These are phyloP conservation scores for Alternaria postmessia DNA, from an alignment of 2,329 filamentous ascomycete genomes.

Conservation along the genomic window DNA sequence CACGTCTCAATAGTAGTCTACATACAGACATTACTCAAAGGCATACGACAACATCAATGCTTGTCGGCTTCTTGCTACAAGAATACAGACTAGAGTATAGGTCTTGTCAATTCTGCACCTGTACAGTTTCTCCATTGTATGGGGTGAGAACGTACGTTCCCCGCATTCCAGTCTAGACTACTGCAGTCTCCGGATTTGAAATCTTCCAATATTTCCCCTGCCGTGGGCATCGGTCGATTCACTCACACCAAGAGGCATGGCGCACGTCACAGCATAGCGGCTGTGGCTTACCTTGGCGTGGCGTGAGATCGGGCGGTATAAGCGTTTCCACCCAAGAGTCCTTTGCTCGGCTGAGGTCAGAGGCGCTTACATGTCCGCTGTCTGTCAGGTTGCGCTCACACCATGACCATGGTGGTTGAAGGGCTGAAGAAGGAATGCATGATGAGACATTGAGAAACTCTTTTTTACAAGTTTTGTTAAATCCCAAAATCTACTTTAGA, in stretches of 20 bases:
- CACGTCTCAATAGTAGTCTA: too few relatives aligned
- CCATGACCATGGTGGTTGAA: neutral
- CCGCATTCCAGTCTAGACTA: neutral
- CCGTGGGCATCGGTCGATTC: neutral
- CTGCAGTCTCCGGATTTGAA: neutral
- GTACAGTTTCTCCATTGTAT: too few relatives aligned
- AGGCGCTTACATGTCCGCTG: neutral
- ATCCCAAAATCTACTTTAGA: too few relatives aligned
- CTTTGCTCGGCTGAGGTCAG: slow-evolving; percentile 10
- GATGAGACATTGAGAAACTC: neutral
- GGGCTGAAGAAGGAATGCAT: neutral
- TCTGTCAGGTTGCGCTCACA: neutral
- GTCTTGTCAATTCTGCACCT: too few relatives aligned
- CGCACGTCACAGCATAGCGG: neutral
- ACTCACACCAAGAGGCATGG: neutral
- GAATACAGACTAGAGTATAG: too few relatives aligned
- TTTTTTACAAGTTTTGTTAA: too few relatives aligned
- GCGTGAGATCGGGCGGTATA: neutral
- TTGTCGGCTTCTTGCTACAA: too few relatives aligned
- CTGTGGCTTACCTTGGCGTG: slow-evolving; percentile 2
- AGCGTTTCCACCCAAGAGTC: neutral
- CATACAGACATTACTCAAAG: too few relatives aligned
- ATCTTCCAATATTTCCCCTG: neutral
- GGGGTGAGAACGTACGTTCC: neutral
- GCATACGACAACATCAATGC: too few relatives aligned